Evolutionary conservation across 1,139 yeast genomes (phyloP), one percentile per base, ranked within the genome.

Genomic region (Suhomyces wounanorum): DNA sequence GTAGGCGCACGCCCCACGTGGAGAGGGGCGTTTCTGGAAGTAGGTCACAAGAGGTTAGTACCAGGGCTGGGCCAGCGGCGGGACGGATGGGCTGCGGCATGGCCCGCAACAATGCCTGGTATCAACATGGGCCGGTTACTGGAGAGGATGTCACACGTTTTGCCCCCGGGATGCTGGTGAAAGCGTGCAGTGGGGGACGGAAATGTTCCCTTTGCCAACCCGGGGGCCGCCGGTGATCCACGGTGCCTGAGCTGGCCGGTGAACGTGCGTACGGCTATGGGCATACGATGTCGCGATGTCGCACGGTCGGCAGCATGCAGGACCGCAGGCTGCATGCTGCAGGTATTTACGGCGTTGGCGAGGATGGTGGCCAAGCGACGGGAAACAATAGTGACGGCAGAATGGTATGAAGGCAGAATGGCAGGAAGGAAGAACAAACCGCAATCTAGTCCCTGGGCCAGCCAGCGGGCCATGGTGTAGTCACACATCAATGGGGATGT

Each of bases 1-100:
- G 50, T 39, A 14, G 21, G 40, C 38, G 42, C 54, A 53, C 54
- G 53, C 43, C 56, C 56, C 56, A 53, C 56, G 56, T 53, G 30
- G 21, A 18, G 23, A 16, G 14, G 11, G 13, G 21, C 39, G 10
- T 10, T 42, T 33, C 16, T 30, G 48, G 48, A 13, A 45, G 39
- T 43, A 17, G 40, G 50, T 43, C 45, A 43, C 47, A 37, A 45
- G 49, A 45, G 44, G 14, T 16, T 25, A 8, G 13, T n/a, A 9
- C 3, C 6, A 3, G 14, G 40, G 13, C 21, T n/a, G 23, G 18
- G 30, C 26, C 28, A 10, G 41, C 33, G 7, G 14, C n/a, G n/a
- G n/a, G n/a, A n/a, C n/a, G n/a, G n/a, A n/a, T n/a, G n/a, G n/a
- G n/a, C n/a, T n/a, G n/a, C n/a, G n/a, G n/a, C n/a, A n/a, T n/a